phyloP scores from a whole-genome alignment of 2,329 filamentous ascomycete species.

The Claviceps sp. region DNA sequence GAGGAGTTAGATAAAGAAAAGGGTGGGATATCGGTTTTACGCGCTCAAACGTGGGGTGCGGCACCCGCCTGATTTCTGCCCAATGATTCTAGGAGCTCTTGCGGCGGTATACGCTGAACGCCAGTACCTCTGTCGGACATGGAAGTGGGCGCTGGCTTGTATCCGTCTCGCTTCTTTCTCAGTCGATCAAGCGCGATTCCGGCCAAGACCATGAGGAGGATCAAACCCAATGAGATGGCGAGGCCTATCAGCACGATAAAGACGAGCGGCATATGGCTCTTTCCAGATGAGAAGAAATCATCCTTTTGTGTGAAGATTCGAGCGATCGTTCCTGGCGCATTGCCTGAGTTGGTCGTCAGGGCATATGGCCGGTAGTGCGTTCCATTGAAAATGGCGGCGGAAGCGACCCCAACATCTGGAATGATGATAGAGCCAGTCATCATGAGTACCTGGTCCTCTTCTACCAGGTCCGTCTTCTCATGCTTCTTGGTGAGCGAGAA shows the following conservation, averaged over 20 bases:
- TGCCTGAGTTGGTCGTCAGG: conserved; percentile 55
- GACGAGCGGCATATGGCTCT: conserved; percentile 51
- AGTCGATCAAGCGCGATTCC: conserved; percentile 65
- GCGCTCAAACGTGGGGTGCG: conserved; percentile 35
- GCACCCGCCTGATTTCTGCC: conserved; percentile 30
- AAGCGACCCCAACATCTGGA: conserved; percentile 63
- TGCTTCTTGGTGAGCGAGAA: conserved; percentile 60
- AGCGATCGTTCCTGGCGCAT: conserved; percentile 59
- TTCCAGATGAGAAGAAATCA: conserved; percentile 54
- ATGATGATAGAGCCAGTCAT: conserved; percentile 74
- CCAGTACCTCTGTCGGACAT: conserved; percentile 47
- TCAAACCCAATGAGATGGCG: conserved; percentile 62
- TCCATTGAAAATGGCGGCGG: conserved; percentile 80
- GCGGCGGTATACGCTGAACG: conserved; percentile 46
- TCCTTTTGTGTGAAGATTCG: conserved; percentile 73
- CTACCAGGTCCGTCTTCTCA: conserved; percentile 47
- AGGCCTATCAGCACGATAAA: conserved; percentile 72
- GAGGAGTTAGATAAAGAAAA: conserved; percentile 6
- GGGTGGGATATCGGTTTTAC: conserved; percentile 10
- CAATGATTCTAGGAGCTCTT: conserved; percentile 43
- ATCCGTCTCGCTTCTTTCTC: conserved; percentile 66
- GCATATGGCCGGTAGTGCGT: conserved; percentile 65
- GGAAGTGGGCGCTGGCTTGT: conserved; percentile 59
- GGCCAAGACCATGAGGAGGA: conserved; percentile 62
- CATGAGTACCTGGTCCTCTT: conserved; percentile 57